Conservation (phyloP, 1,139 yeast species). For the Lizanozyma gosingica region DNA sequence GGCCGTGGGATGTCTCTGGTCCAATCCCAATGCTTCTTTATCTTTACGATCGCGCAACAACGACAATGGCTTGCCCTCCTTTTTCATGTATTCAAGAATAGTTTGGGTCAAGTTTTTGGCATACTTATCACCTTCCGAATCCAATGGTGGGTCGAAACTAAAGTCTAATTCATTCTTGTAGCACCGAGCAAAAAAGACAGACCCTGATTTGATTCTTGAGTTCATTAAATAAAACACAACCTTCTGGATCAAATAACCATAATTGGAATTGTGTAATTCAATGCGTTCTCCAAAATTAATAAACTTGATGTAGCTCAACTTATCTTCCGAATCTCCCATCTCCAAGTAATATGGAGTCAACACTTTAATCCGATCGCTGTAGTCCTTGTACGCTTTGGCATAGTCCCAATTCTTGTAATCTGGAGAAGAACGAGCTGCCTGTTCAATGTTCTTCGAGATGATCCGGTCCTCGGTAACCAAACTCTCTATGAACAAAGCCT, state of each 20-base stretch:
- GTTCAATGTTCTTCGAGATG: conserved; percentile 62
- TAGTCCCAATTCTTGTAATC: conserved; percentile 75
- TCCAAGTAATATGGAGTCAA: conserved; percentile 45
- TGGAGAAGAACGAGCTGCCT: conserved; percentile 81
- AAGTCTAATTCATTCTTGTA: conserved; percentile 52
- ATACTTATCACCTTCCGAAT: conserved; percentile 46
- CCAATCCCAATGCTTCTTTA: conserved; percentile 11
- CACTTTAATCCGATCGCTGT: conserved; percentile 41
- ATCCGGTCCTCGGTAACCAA: conserved; percentile 67
- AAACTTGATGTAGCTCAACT: conserved; percentile 67
- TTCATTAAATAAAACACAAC: conserved; percentile 88
- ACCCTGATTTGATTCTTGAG: conserved; percentile 73
- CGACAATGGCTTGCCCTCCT: conserved; percentile 11
- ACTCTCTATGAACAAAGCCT: conserved; percentile 81
- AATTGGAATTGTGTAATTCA: conserved; percentile 69
- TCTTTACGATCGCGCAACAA: background rate
- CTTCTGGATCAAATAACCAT: conserved; percentile 83
- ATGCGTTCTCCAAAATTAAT: conserved; percentile 88
- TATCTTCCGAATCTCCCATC: conserved; percentile 38
- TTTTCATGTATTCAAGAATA: conserved; percentile 25
- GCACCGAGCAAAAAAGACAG: conserved; percentile 81
- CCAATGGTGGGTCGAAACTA: conserved; percentile 58
- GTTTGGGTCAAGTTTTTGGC: conserved; percentile 37
- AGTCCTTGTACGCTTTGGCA: conserved; percentile 53
- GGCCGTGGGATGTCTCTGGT: conserved; percentile 34